Conservation (phyloP, 2,329 filamentous ascomycete genomes). For the Calonectria hongkongensis region DNA sequence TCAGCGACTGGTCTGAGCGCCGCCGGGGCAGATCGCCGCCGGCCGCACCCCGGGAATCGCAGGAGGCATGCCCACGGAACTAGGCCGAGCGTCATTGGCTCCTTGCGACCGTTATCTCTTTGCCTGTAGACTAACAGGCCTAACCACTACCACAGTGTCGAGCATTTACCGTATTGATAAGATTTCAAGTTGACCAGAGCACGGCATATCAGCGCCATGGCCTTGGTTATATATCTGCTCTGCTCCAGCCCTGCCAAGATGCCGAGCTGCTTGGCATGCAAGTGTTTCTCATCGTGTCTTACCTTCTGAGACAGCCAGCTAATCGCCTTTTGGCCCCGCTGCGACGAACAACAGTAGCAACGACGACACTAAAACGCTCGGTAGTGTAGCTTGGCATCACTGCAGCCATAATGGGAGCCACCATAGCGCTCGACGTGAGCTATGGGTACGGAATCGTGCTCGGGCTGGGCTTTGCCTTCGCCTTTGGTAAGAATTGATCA, state of each 20-base stretch:
- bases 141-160: not conserved
- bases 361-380: not conserved
- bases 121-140: not conserved
- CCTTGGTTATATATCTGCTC: not conserved
- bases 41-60: constrained; percentile 13
- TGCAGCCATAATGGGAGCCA: constrained; percentile 31
- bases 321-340: not conserved
- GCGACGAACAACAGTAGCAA: not conserved
- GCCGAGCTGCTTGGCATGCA: constrained; percentile 23
- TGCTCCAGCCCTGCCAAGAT: constrained; percentile 20
- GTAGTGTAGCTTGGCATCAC: not conserved
- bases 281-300: not conserved
- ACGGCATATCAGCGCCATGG: not conserved
- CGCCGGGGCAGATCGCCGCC: constrained; percentile 24
- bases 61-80: constrained; percentile 19
- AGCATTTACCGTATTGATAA: constrained; percentile 27
- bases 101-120: constrained; percentile 9
- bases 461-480: constrained; percentile 83
- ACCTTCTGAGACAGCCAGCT: constrained; percentile 1
- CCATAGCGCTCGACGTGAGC: constrained; percentile 70
- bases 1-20: constrained; percentile 8
- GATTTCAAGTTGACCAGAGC: not conserved
- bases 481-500: constrained; percentile 76
- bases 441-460: constrained; percentile 88
- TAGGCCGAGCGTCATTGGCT: constrained; percentile 18